Percentiles rank a stretch among this genome's conserved stretches.
Conservation (phyloP, 2,329 filamentous ascomycete species). For the Xylariaceae sp. region DNA sequence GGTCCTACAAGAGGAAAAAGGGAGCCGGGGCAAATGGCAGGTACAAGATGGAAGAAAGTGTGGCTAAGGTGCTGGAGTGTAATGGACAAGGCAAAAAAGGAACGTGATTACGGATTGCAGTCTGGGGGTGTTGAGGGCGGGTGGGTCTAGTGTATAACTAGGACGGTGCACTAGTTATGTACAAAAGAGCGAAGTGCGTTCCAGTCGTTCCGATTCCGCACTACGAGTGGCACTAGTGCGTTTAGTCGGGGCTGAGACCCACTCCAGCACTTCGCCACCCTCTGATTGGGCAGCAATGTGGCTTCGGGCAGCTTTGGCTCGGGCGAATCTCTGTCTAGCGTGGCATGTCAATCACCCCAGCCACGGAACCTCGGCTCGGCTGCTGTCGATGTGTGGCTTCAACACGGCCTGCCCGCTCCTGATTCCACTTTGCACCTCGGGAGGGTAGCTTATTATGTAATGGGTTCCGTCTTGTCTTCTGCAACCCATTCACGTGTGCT, state of each 20-base stretch:
- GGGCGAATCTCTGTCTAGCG: neutral
- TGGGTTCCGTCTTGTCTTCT: neutral
- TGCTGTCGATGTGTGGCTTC: neutral
- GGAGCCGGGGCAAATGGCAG: neutral
- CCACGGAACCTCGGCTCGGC: neutral
- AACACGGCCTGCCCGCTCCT: neutral
- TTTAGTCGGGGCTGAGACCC: neutral
- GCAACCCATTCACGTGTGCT: no score
- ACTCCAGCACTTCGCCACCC: neutral
- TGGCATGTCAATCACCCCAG: neutral
- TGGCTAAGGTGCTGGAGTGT: neutral
- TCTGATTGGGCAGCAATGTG: neutral
- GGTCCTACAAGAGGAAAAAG: neutral
- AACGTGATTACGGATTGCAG: neutral
- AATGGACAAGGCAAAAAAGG: slow-evolving; percentile 1
- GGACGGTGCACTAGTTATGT: neutral
- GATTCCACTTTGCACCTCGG: neutral
- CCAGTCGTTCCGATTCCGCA: neutral
- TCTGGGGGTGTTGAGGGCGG: neutral
- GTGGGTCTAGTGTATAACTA: neutral
- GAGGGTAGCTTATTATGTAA: neutral
- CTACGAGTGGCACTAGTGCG: neutral
- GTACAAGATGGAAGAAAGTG: slow-evolving; percentile 5
- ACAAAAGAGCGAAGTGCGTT: neutral
- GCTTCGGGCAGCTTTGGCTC: neutral